Base-by-base conservation (phyloP, 2,329 filamentous ascomycete species). In the Diaporthe sp. region DNA sequence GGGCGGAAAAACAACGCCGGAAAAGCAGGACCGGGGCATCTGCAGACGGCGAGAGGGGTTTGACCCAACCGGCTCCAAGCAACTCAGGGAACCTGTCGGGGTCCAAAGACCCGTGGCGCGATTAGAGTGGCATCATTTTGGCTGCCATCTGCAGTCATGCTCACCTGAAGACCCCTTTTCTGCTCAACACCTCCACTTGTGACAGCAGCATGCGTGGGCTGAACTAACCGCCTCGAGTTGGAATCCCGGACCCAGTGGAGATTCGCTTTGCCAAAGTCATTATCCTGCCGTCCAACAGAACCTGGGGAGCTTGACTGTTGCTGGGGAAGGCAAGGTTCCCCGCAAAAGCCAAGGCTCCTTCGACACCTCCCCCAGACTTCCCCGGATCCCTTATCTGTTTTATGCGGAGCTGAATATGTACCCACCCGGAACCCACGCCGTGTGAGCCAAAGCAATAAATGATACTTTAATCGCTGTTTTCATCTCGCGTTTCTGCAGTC, bases 321-420 rank as follows among this genome's bases (percentile, higher is more conserved):
- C 30, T 67, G 30, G 64, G 35, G 30, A 52, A 28, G 45, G n/a
- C 64, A 67, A 52, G 64, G 64, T 67, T 67, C 64, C 64, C 64
- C 64, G 64, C 64, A 67, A 67, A 67, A 67, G 64, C 64, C 64
- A 67, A 67, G 64, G 17, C 64, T 67, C 64, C 64, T 52, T 38
- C 64, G 45, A 52, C 30, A 17, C 13, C 30, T 52, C 45, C 61
- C 64, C 64, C 64, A 67, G 64, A 67, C 45, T 67, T 38, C 64
- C 64, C 64, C 64, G 64, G 61, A 67, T 67, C 47, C 33, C 22
- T 67, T 38, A 38, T 52, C 64, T 38, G 30, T 4, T 19, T 52
- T 19, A 52, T 67, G 64, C 33, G 64, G 64, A 67, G 64, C 33
- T 38, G 30, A 45, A 22, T 40, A 7, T 25, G 33, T 52, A 33